Conservation (phyloP, 1,284 basidiomycete species). For the Fomitiporia mediterranea region DNA sequence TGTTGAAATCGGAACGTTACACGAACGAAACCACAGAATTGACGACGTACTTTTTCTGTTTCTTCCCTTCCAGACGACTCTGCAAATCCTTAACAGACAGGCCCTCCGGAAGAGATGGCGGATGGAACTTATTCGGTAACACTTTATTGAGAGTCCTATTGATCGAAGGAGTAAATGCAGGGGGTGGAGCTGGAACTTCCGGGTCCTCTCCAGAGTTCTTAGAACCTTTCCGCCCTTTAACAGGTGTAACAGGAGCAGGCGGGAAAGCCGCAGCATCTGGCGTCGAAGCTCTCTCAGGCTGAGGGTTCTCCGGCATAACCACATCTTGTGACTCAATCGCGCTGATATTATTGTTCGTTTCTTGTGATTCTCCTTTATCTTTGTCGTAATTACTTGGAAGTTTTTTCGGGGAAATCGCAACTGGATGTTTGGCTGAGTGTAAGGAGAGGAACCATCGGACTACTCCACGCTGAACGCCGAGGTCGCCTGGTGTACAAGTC, state of each 20-base stretch:
- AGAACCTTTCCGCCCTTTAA: constrained; percentile 15
- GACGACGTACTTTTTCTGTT: constrained; percentile 69
- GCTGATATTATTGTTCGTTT: constrained; percentile 22
- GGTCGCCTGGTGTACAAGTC: constrained; percentile 49
- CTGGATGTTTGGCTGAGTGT: constrained; percentile 48
- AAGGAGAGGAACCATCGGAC: constrained; percentile 70
- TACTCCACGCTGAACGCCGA: constrained; percentile 78
- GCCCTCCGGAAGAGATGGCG: constrained; percentile 53
- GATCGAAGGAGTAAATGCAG: constrained; percentile 63
- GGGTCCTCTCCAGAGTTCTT: constrained; percentile 22
- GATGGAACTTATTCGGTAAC: constrained; percentile 26
- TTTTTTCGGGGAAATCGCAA: constrained; percentile 54
- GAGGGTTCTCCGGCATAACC: constrained; percentile 4
- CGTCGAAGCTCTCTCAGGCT: constrained; percentile 9
- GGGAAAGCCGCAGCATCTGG: constrained; percentile 23
- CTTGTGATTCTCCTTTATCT: constrained; percentile 24
- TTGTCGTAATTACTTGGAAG: constrained; percentile 32
- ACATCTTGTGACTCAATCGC: background rate
- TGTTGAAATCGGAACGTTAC: constrained; percentile 6
- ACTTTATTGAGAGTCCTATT: constrained; percentile 43
- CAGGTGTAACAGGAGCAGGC: constrained; percentile 23
- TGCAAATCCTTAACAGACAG: constrained; percentile 59
- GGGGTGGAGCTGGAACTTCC: constrained; percentile 40
- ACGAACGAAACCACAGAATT: background rate
- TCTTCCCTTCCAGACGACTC: constrained; percentile 69